Conservation (phyloP, 75 land plant species). For the Selaginella tamariscina region DNA sequence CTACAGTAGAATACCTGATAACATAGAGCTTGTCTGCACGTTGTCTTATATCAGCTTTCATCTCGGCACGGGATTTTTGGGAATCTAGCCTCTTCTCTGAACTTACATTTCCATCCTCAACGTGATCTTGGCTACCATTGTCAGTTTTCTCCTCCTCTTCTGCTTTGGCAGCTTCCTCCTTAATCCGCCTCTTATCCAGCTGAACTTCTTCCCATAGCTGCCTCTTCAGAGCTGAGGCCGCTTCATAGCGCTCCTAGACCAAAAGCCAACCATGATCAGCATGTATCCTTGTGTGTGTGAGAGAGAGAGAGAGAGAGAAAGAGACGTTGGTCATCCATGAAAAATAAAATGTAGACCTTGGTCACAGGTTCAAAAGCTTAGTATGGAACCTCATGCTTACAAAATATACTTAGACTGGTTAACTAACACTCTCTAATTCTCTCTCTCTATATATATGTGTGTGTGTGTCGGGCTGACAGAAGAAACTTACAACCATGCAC, state of each 20-base stretch:
- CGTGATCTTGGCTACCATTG: neutral
- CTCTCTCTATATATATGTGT: no score
- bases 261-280: neutral
- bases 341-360: neutral
- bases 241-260: constrained; percentile 80
- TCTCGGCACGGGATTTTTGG: constrained; percentile 73
- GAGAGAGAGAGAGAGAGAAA: neutral
- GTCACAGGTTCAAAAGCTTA: neutral
- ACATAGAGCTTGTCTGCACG: constrained; percentile 84
- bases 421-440: no score
- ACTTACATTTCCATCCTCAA: neutral
- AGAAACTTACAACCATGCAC: no score
- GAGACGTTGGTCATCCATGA: neutral
- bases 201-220: constrained; percentile 99
- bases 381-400: no score
- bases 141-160: neutral
- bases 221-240: constrained; percentile 74
- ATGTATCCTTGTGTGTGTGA: neutral
- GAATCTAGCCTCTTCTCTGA: neutral
- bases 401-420: no score
- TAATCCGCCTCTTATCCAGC: constrained; percentile 64
- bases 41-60: constrained; percentile 63
- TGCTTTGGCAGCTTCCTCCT: constrained; percentile 40
- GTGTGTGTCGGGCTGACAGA: no score
- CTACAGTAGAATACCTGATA: no score